These are phyloP conservation scores for Syncephalastrum sp. DNA, from an alignment of 371 early-diverging fungal genomes.

Conservation along the genomic window DNA sequence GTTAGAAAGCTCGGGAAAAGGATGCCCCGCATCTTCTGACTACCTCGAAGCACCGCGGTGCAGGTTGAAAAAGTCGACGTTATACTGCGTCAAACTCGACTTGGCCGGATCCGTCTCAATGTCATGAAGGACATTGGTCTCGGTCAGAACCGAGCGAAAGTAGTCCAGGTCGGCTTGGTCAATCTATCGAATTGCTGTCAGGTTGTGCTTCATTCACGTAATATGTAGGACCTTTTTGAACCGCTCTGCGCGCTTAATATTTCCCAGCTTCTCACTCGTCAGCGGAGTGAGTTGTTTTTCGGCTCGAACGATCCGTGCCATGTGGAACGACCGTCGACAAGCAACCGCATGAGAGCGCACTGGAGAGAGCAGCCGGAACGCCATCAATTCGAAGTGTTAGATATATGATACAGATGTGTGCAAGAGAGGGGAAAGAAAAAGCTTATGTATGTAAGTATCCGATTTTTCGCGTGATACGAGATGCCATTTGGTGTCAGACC, in stretches of 20 bases:
- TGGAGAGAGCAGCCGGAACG: too few species aligned
- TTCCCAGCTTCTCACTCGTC: slow-evolving; percentile 11
- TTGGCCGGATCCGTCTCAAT: slow-evolving; percentile 1
- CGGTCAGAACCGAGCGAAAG: slow-evolving; percentile 48
- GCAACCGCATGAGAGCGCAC: too few species aligned
- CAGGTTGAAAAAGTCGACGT: slow-evolving; percentile 84
- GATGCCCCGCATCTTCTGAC: not conserved
- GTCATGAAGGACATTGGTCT: slow-evolving; percentile 23
- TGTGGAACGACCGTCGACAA: slow-evolving; percentile 2
- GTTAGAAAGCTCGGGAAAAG: not conserved
- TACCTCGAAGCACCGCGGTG: slow-evolving; percentile 77
- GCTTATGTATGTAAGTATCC: too few species aligned
- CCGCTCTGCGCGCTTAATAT: slow-evolving; percentile 7
- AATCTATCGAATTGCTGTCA: slow-evolving; percentile 8
- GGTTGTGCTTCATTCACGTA: not conserved
- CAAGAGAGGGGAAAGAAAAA: too few species aligned
- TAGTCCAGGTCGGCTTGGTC: slow-evolving; percentile 48
- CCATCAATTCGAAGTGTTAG: too few species aligned
- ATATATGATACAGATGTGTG: too few species aligned
- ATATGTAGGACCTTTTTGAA: slow-evolving; percentile 11
- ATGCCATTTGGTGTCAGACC: too few species aligned
- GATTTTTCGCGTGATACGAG: too few species aligned
- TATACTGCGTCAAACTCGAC: slow-evolving; percentile 50
- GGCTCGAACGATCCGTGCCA: not conserved
- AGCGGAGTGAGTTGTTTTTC: slow-evolving; percentile 7